Conservation (phyloP, 2,329 filamentous ascomycete species). For the Aspergillus pseudoterreus region DNA sequence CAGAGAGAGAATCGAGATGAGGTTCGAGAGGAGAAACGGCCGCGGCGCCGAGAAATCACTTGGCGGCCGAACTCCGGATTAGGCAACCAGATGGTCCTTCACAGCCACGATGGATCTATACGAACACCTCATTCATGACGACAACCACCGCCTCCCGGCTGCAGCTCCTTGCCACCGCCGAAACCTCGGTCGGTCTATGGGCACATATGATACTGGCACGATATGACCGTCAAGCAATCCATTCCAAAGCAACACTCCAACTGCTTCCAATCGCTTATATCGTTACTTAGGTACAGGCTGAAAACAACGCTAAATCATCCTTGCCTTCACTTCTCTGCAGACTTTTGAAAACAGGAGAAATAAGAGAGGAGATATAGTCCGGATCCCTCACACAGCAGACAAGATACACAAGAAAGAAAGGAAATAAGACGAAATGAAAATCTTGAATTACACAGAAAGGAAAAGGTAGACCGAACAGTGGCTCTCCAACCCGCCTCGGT, state of each 20-base stretch:
- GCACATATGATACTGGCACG: not conserved
- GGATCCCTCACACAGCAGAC: not conserved
- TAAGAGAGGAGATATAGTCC: not conserved
- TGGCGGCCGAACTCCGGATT: not conserved
- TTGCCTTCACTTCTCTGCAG: constrained; percentile 6
- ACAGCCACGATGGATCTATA: constrained; percentile 2
- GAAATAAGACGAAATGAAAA: constrained; percentile 2
- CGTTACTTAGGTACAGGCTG: constrained; percentile 10
- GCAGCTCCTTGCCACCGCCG: not conserved
- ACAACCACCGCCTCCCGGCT: not conserved
- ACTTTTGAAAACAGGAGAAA: constrained; percentile 2
- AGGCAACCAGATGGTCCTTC: not conserved
- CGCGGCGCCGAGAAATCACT: not conserved
- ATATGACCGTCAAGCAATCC: not conserved
- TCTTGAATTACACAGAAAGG: not conserved
- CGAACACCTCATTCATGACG: too few relatives aligned
- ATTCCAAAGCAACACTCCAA: not conserved
- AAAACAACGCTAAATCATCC: constrained; percentile 12
- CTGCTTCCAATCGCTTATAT: constrained; percentile 7
- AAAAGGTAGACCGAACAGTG: not conserved
- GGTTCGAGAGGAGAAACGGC: not conserved
- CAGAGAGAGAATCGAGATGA: not conserved
- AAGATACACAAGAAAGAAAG: not conserved
- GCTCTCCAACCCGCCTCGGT: too few relatives aligned
- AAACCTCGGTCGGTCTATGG: not conserved